Base-by-base conservation (phyloP, 345 rosid genomes). In the Schrenkiella parvula region DNA sequence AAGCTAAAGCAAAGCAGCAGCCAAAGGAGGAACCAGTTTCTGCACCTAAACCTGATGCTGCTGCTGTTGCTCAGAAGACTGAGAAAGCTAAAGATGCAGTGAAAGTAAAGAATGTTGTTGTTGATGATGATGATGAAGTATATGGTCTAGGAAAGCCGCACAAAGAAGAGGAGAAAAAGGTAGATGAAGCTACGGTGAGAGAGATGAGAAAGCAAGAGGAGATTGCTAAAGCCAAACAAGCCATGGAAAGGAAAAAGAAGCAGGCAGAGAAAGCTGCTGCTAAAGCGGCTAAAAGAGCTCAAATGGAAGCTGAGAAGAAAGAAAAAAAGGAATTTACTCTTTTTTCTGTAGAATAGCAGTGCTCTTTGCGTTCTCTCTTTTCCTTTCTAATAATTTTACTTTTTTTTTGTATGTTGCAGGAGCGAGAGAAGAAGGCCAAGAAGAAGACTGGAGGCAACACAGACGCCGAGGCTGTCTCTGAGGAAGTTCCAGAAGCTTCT, bases 241-340 rank as follows among this genome's bases (percentile, higher is more conserved):
- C 96, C 47, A 76, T 85, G 86, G 99, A 95, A 78, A 87, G 99
- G 82, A 95, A 95, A 88, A 95, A 86, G 85, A 95, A 85, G 81
- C 64, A 78, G 83, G 97, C 97, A 2, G 98, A 92, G 79, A 90
- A 90, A 85, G 78, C 86, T 68, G 99, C 97, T 48, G 88, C 86
- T 12, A 95, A 95, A 83, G 96, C 93, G 44, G 92, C 98, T 38
- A 64, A 71, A 21, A 84, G 92, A 87, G 95, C 99, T 74, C 85
- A 93, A 79, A 93, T 87, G 86, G 99, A 93, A 71, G 96, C 95
- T 64, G 97, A 92, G 73, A 95, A 85, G 86, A 92, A 88, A 82
- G 75, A 60, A 14, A 53, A 62, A 35, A 75, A 90, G 99, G 98
- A 37, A 87, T 82, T 78, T 83, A 63, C 69, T 32, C 5, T 22